A percentile compares a stretch with the other conserved stretches of the same genome.
These are phyloP conservation scores for Arthrobotrys iridis DNA, from an alignment of 2,329 filamentous ascomycete species.

Conservation along the genomic window DNA sequence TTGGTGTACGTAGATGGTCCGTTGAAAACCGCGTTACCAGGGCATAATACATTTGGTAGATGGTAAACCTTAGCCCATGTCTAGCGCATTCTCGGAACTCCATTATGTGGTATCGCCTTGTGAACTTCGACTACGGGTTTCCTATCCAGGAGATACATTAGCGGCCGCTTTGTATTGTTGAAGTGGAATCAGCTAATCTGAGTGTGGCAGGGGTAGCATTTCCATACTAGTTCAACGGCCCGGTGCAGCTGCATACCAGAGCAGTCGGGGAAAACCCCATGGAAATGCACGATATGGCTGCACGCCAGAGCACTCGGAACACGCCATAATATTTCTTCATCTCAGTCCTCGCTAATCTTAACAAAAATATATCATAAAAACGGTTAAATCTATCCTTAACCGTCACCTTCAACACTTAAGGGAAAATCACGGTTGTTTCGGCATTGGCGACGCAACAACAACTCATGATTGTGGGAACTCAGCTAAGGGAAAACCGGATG, in stretches of 20 bases:
- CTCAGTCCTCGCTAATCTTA: neutral
- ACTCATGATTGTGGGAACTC: no score
- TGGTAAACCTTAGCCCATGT: no score
- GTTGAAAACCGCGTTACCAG: no score
- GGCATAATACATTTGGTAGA: no score
- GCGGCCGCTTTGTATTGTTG: no score
- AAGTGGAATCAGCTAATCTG: no score
- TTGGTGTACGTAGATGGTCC: neutral
- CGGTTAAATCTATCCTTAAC: neutral
- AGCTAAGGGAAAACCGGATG: neutral
- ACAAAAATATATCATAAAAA: neutral
- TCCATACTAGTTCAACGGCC: neutral
- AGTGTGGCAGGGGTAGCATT: constrained; percentile 9
- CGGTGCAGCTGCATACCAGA: constrained; percentile 6
- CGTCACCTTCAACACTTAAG: no score
- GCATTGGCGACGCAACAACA: neutral
- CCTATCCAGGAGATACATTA: no score
- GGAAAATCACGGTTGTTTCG: neutral
- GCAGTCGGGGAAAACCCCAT: neutral
- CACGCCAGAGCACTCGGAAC: constrained; percentile 2
- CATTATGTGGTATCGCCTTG: no score
- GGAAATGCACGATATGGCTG: neutral
- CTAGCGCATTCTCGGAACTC: no score
- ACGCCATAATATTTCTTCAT: neutral
- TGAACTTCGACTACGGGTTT: no score